Percentiles rank a stretch among this genome's conserved stretches.
Conservation (phyloP, 1,139 yeast species). For the Kodamaea suecica region DNA sequence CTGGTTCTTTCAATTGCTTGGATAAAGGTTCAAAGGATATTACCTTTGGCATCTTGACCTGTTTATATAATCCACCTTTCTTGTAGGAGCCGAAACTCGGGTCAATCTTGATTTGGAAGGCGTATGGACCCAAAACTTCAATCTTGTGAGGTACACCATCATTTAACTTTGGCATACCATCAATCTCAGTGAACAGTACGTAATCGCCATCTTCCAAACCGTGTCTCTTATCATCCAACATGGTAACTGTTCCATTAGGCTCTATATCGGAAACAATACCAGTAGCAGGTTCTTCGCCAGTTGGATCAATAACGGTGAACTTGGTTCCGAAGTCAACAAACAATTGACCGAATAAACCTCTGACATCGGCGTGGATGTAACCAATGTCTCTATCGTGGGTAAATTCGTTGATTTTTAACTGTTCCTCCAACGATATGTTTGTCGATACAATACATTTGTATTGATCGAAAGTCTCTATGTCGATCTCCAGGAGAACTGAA, state of each 20-base stretch:
- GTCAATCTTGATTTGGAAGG: conserved; percentile 68
- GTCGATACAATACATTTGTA: conserved; percentile 85
- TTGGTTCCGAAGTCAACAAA: conserved; percentile 88
- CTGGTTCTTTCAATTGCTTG: conserved; percentile 73
- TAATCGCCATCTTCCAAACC: conserved; percentile 90
- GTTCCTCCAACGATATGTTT: conserved; percentile 70
- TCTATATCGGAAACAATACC: conserved; percentile 92
- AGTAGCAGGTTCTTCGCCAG: conserved; percentile 86
- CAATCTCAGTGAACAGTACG: conserved; percentile 84
- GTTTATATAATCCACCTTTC: conserved; percentile 88
- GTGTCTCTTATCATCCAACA: conserved; percentile 88
- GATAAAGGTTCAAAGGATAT: conserved; percentile 61
- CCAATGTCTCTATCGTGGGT: conserved; percentile 74
- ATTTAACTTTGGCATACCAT: conserved; percentile 67
- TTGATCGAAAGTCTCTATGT: conserved; percentile 43
- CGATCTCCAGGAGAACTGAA: conserved; percentile 56
- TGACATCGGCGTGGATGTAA: conserved; percentile 75
- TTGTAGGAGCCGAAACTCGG: conserved; percentile 58
- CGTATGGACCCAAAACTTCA: conserved; percentile 89
- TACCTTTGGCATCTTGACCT: conserved; percentile 78
- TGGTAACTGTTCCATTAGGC: conserved; percentile 85
- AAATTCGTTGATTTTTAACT: conserved; percentile 67
- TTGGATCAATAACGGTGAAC: conserved; percentile 77
- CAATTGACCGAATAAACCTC: conserved; percentile 85
- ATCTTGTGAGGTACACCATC: conserved; percentile 71